phyloP scores from a whole-genome alignment of 78 protist genomes.

The Dictyostelium capitatum region DNA sequence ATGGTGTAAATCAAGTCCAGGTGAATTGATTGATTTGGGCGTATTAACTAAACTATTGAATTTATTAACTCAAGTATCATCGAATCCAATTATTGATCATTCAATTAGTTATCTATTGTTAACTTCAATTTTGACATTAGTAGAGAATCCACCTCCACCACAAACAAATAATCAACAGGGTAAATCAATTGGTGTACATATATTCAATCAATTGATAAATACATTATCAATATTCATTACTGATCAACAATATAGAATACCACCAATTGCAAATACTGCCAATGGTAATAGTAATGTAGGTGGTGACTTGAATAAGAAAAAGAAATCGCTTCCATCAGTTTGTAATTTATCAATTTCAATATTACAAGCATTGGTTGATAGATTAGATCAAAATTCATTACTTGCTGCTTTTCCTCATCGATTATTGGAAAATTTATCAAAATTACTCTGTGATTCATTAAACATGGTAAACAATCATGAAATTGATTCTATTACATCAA shows the following conservation, averaged over 20 bases:
- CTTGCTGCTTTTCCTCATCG: conserved; percentile 26
- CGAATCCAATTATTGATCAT: background rate
- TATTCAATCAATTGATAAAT: conserved; percentile 15
- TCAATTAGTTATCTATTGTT: background rate
- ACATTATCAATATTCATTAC: background rate
- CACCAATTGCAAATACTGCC: background rate
- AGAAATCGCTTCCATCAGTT: background rate
- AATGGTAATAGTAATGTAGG: background rate
- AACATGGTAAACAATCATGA: conserved; percentile 1
- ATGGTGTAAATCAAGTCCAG: conserved; percentile 16
- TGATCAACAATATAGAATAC: background rate
- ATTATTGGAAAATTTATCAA: background rate
- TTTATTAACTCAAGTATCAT: background rate
- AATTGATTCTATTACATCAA: background rate
- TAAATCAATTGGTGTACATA: background rate
- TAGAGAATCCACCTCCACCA: background rate
- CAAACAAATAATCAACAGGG: background rate
- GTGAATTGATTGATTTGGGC: background rate
- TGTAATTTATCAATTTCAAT: conserved; percentile 37
- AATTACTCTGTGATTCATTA: background rate
- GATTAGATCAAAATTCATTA: background rate
- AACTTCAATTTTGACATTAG: background rate
- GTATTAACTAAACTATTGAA: background rate
- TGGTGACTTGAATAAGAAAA: background rate
- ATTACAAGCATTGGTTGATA: conserved; percentile 13